Evolutionary conservation across 2,329 filamentous ascomycete species (phyloP).

Genomic region (Neopestalotiopsis clavispora): DNA sequence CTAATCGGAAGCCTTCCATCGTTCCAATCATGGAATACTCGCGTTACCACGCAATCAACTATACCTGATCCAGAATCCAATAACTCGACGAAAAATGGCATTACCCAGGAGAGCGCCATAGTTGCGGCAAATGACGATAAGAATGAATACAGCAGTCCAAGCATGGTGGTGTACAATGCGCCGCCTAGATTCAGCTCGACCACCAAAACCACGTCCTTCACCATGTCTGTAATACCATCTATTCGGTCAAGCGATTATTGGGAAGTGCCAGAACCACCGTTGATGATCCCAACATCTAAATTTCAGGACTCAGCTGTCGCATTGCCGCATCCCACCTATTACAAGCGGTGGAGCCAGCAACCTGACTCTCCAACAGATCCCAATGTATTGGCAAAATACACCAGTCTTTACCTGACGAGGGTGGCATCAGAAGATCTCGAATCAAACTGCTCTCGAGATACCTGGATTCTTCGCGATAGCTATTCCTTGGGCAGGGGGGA

Average conservation of each 20-base stretch:
- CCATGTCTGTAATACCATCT: slow-evolving; percentile 5
- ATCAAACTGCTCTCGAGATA: slow-evolving; percentile 6
- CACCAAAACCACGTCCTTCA: not conserved
- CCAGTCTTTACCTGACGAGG: slow-evolving; percentile 3
- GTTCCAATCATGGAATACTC: not conserved
- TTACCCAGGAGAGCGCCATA: not conserved
- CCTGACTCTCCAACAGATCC: slow-evolving; percentile 5
- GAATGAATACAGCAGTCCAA: not conserved
- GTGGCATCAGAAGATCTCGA: slow-evolving; percentile 3
- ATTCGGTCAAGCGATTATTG: not conserved
- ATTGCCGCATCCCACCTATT: not conserved
- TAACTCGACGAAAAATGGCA: no score
- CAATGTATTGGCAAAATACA: not conserved
- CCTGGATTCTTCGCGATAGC: slow-evolving; percentile 1
- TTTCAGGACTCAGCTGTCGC: slow-evolving; percentile 5
- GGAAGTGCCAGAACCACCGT: slow-evolving; percentile 1
- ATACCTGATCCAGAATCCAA: no score
- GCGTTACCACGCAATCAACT: not conserved
- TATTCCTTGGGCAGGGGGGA: not conserved
- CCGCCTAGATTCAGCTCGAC: slow-evolving; percentile 1
- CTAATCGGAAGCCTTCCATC: not conserved
- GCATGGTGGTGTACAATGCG: not conserved
- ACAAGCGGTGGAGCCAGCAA: slow-evolving; percentile 9
- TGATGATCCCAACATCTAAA: not conserved
- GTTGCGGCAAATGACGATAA: not conserved